A percentile compares a stretch with the other conserved stretches of the same genome.
Evolutionary conservation across 2,329 filamentous ascomycete species (phyloP).

Genomic region (Ophiobolus disseminans): DNA sequence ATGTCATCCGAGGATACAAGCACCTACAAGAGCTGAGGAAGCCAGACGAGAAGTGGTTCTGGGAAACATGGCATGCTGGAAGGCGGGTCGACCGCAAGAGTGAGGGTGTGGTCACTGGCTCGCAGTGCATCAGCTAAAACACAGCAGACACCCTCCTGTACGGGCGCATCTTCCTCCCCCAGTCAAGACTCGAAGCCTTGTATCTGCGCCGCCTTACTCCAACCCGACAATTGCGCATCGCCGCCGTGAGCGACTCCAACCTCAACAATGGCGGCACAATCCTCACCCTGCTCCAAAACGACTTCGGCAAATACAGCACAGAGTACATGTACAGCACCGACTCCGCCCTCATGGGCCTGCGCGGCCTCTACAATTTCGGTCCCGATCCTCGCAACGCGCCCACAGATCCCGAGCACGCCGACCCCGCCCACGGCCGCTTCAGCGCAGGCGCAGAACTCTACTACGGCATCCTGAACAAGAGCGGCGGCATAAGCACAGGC

Average conservation of each 20-base stretch:
- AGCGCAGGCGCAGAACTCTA: conserved; percentile 93
- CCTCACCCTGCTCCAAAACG: conserved; percentile 77
- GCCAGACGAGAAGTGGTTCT: conserved; percentile 59
- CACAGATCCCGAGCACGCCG: conserved; percentile 33
- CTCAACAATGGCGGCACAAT: conserved; percentile 79
- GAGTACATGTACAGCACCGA: conserved; percentile 94
- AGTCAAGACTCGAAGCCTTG: conserved; percentile 84
- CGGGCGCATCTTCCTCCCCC: conserved; percentile 80
- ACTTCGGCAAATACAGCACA: conserved; percentile 83
- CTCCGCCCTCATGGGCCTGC: conserved; percentile 83
- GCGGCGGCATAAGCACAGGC: conserved; percentile 87
- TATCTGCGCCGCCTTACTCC: conserved; percentile 81
- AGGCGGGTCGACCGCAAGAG: conserved; percentile 58
- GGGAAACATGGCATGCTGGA: conserved; percentile 62
- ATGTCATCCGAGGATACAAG: conserved; percentile 82
- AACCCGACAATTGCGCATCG: conserved; percentile 79
- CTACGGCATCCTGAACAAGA: conserved; percentile 94
- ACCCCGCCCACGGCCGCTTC: conserved; percentile 79
- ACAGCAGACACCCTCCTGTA: conserved; percentile 69
- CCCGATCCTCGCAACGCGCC: conserved; percentile 63
- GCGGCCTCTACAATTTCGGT: conserved; percentile 95
- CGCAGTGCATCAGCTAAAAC: conserved; percentile 25
- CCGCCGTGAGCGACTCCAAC: conserved; percentile 74
- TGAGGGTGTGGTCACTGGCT: conserved; percentile 26
- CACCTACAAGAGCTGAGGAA: conserved; percentile 72